phyloP scores from a whole-genome alignment of 441 rosid species.

The Macaranga tanarius region DNA sequence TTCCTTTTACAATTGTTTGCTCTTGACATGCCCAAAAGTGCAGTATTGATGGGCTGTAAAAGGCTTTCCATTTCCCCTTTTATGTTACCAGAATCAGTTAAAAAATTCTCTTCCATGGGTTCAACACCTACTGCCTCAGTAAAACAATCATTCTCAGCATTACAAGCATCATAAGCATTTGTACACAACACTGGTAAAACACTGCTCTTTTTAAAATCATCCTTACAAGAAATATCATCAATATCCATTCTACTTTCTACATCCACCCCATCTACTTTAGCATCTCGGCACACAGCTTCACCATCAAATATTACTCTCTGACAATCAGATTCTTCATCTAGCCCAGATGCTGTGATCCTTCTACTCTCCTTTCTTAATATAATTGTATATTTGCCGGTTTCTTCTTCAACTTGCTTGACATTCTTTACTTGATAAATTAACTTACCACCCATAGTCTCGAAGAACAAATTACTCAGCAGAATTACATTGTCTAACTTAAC shows the following conservation, averaged over 20 bases:
- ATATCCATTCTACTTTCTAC: constrained; percentile 13
- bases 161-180: constrained; percentile 15
- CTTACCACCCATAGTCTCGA: constrained; percentile 30
- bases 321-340: constrained; percentile 26
- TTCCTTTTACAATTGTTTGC: constrained; percentile 31
- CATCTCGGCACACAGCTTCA: constrained; percentile 18
- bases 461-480: constrained; percentile 26
- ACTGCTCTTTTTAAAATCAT: constrained; percentile 25
- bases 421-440: constrained; percentile 21
- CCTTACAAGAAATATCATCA: constrained; percentile 14
- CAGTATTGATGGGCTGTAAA: constrained; percentile 19
- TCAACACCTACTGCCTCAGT: constrained; percentile 24
- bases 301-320: constrained; percentile 23
- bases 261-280: constrained; percentile 24
- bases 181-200: constrained; percentile 11
- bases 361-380: constrained; percentile 13
- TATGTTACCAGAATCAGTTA: constrained; percentile 26
- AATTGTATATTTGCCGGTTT: constrained; percentile 13
- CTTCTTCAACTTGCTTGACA: constrained; percentile 18
- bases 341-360: constrained; percentile 23
- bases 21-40: constrained; percentile 24
- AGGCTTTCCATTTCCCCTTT: constrained; percentile 22
- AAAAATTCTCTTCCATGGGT: constrained; percentile 21
- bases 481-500: constrained; percentile 22
- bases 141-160: constrained; percentile 11